Base-by-base conservation (phyloP, 2,329 filamentous ascomycete genomes). In the Ophiocordyceps unilateralis region DNA sequence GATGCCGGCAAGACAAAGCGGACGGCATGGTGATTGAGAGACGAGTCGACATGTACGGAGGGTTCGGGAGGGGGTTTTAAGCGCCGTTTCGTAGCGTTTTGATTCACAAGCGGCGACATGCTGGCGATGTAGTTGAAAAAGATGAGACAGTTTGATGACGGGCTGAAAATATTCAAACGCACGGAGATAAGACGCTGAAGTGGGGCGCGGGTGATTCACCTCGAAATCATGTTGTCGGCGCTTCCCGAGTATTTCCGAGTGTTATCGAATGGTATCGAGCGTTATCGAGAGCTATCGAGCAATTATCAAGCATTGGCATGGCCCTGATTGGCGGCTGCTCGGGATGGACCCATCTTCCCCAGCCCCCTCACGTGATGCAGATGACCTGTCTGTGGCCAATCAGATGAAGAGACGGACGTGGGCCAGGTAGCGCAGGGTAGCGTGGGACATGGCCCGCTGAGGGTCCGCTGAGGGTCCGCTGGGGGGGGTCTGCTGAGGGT, bases 1-100 rank as follows among this genome's bases (percentile, higher is more conserved):
- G 53, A 46, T 32, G 50, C 57, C 39, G 57, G 57, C 36, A 58
- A 43, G 21, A 49, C 42, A 45, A 57, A 57, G 30, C 49, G 52
- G 40, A 58, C 52, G 41, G 58, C 58, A 42, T 39, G 14, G 44
- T 48, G 21, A 57, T 50, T 39, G 48, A 47, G 24, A 26, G n/a
- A 20, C 5, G 6, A 9, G 32, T 58, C 55, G 36, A 53, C 41
- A 26, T 56, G 49, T 10, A 44, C 47, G 22, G 46, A 43, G 20
- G 47, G 47, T 38, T 43, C 32, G 36, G 50, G 51, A 20, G 53
- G 49, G 17, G 56, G 52, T 44, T 54, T 55, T 37, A 61, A 49
- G 8, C 39, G 39, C 42, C 45, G 49, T 43, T 51, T 53, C 24
- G 51, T 45, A 14, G 11, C 4, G 19, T 12, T 26, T 26, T 12